Base-by-base conservation (phyloP, 495 filamentous ascomycete genomes). In the Penicillium argentinense region DNA sequence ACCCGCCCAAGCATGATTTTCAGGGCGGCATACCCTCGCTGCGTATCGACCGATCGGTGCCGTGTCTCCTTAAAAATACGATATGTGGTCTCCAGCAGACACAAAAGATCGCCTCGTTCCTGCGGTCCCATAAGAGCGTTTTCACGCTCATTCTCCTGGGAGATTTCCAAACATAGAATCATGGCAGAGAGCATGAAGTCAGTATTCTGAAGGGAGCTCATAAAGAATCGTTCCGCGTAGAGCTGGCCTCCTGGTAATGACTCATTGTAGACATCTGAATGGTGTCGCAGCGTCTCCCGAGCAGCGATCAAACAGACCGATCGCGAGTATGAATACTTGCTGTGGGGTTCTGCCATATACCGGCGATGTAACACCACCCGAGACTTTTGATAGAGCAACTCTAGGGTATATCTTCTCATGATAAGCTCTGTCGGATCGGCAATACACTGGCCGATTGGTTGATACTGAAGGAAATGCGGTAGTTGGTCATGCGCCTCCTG, bases 121-220 rank as follows among this genome's bases (percentile, higher is more conserved):
- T 54, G 49, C 1, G 23, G 21, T 4, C 19, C 26, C 26, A 55
- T 22, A 8, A 40, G 45, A 9, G 46, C 18, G 4, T 34, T 24
- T 21, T 39, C 53, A 14, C 38, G 42, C 5, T 60, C 46, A 11
- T 51, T 47, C 8, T 62, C 56, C 23, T 65, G 64, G 0, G 62
- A 64, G 4, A 96, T 72, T 50, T 95, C 90, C 23, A 96, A 72
- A 53, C 84, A 85, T 14, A 97, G 77, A 45, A 96, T 82, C 89
- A 96, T 96, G 2, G 88, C 86, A 1, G 88, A 90, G 13, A 95
- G 82, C 11, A 96, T 68, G 55, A 92, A 95, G 54, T 97, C 92
- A 18, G 80, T 75, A 37, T 83, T 86, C 13, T 89, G 88, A 3
- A 95, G 77, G 0, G 86, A 86, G 13, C 81, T 89, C 39, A 92